Conservation (phyloP, 345 rosid species). For the Anastatica hierochuntica region DNA sequence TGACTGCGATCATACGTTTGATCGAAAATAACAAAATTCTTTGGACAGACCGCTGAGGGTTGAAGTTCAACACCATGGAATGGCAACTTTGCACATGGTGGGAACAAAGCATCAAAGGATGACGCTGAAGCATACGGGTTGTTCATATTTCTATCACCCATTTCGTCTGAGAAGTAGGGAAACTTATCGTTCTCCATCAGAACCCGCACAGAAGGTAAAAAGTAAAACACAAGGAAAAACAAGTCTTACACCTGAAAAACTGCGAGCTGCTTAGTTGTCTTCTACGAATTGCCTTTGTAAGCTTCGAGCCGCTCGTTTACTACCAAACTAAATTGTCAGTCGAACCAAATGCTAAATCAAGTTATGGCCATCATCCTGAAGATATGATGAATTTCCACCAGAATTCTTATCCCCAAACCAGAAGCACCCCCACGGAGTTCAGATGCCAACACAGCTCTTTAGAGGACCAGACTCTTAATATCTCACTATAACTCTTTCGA, state of each 20-base stretch:
- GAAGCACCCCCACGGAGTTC: slow-evolving; percentile 2
- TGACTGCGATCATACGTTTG: slow-evolving; percentile 59
- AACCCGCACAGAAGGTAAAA: slow-evolving; percentile 15
- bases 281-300: slow-evolving; percentile 17
- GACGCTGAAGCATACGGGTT: slow-evolving; percentile 38
- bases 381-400: slow-evolving; percentile 20
- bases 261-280: slow-evolving; percentile 21
- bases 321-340: slow-evolving; percentile 21
- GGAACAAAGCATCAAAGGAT: slow-evolving; percentile 39
- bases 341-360: slow-evolving; percentile 29
- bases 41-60: slow-evolving; percentile 57
- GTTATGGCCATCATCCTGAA: slow-evolving; percentile 28
- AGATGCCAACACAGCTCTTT: slow-evolving; percentile 22
- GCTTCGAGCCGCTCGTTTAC: slow-evolving; percentile 19
- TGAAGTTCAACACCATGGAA: slow-evolving; percentile 58
- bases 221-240: slow-evolving; percentile 8
- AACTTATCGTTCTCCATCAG: slow-evolving; percentile 48
- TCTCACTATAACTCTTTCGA: slow-evolving; percentile 24
- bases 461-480: slow-evolving; percentile 24
- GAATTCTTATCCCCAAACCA: slow-evolving; percentile 23
- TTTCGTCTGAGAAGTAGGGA: slow-evolving; percentile 36
- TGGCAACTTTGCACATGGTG: slow-evolving; percentile 42
- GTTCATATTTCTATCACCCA: slow-evolving; percentile 34
- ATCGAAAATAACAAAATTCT: slow-evolving; percentile 54
- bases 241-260: slow-evolving; percentile 15